Evolutionary conservation across 1,139 yeast genomes (phyloP).

Genomic region (Debaryomyces coudertii): DNA sequence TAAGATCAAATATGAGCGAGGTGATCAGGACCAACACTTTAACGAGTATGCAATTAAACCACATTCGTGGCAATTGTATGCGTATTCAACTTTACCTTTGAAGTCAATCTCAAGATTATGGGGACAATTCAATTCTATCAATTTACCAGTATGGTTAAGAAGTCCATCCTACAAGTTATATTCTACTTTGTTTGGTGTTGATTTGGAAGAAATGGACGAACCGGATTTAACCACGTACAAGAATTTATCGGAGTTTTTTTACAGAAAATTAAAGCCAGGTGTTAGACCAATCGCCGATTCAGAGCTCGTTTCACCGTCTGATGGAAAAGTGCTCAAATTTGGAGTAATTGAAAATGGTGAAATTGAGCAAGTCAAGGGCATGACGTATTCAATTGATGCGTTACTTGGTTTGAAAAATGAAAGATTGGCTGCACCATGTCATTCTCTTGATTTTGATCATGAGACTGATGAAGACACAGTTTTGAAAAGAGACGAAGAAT

Average conservation of each 20-base stretch:
- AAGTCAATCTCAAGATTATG: conserved; percentile 90
- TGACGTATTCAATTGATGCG: conserved; percentile 89
- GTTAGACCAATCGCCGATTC: conserved; percentile 75
- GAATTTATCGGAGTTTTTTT: conserved; percentile 90
- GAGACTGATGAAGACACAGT: conserved; percentile 47
- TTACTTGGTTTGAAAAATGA: conserved; percentile 68
- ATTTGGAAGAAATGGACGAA: conserved; percentile 85
- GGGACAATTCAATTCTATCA: conserved; percentile 87
- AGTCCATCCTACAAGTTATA: conserved; percentile 81
- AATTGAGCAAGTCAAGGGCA: conserved; percentile 96
- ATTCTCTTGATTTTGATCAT: conserved; percentile 52
- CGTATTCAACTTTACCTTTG: conserved; percentile 87
- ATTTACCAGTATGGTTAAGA: conserved; percentile 87
- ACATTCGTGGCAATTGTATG: conserved; percentile 85
- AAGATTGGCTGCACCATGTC: conserved; percentile 63
- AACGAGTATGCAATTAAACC: conserved; percentile 56
- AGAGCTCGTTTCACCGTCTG: conserved; percentile 86
- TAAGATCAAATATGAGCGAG: conserved; percentile 47
- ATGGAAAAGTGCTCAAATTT: conserved; percentile 84
- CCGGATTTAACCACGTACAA: conserved; percentile 73
- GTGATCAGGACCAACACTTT: conserved; percentile 33
- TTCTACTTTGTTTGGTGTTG: conserved; percentile 81
- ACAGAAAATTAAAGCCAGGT: conserved; percentile 78
- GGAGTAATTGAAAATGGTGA: conserved; percentile 85
- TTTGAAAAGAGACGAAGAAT: conserved; percentile 64